Percentiles rank a stretch among this genome's conserved stretches.
Conservation (phyloP, 2,329 filamentous ascomycete genomes). For the Aspergillus fructus region DNA sequence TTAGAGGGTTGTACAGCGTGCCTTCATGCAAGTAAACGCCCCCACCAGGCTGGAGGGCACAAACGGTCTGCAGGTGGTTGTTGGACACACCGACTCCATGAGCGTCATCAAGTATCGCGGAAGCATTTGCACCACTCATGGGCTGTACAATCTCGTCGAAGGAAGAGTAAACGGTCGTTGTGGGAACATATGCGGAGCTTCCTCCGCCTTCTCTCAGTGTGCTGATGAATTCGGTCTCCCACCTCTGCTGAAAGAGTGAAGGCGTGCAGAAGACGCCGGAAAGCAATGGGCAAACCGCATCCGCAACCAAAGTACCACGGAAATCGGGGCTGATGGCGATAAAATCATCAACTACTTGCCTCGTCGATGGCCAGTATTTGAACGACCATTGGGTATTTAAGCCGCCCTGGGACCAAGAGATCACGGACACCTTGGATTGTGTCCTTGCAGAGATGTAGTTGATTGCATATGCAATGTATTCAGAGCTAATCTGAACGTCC, state of each 20-base stretch:
- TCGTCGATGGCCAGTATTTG: constrained; percentile 58
- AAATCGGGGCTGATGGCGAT: constrained; percentile 52
- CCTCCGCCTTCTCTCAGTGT: constrained; percentile 47
- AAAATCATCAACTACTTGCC: constrained; percentile 48
- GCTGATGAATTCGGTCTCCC: constrained; percentile 16
- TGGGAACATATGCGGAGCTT: constrained; percentile 51
- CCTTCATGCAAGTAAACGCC: constrained; percentile 53
- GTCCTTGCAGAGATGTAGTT: constrained; percentile 53
- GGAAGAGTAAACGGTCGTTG: constrained; percentile 45
- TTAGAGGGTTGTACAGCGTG: constrained; percentile 50
- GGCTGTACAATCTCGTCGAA: constrained; percentile 56
- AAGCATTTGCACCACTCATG: constrained; percentile 38
- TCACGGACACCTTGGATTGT: constrained; percentile 41
- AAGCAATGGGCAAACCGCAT: not conserved
- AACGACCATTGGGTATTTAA: constrained; percentile 58
- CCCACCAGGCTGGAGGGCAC: constrained; percentile 39
- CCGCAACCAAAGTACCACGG: not conserved
- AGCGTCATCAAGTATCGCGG: constrained; percentile 42
- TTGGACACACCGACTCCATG: constrained; percentile 51
- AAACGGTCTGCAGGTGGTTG: constrained; percentile 49
- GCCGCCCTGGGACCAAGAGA: constrained; percentile 59
- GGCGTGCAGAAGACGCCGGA: constrained; percentile 44
- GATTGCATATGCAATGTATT: constrained; percentile 59
- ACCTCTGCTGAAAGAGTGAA: constrained; percentile 44
- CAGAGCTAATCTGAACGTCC: constrained; percentile 53